Conservation (phyloP, 1,139 yeast species). For the Torulaspora pretoriensis region DNA sequence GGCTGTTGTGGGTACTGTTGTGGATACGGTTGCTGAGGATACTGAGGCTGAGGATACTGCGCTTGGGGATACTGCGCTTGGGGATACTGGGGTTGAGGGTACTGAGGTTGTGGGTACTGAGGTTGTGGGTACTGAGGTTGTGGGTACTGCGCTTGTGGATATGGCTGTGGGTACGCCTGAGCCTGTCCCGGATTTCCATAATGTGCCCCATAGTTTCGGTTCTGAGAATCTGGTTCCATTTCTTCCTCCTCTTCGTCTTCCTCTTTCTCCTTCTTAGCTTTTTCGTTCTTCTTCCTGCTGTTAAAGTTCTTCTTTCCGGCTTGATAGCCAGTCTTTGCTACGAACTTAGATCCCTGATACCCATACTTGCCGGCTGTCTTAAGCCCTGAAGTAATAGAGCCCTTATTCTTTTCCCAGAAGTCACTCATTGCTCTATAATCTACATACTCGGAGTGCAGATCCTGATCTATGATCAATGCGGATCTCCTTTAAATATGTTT, state of each 20-base stretch:
- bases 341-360: conserved; percentile 43
- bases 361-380: conserved; percentile 37
- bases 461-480: background rate
- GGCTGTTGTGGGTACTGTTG: background rate
- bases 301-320: conserved; percentile 41
- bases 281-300: conserved; percentile 22
- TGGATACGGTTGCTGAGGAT: conserved; percentile 2
- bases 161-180: conserved; percentile 5
- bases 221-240: conserved; percentile 16
- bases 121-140: conserved; percentile 9
- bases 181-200: conserved; percentile 38
- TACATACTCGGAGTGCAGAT: background rate
- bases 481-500: conserved; percentile 2
- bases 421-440: conserved; percentile 29
- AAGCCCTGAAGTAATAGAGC: conserved; percentile 42
- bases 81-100: conserved; percentile 6
- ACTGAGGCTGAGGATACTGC: conserved; percentile 6
- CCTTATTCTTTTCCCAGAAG: conserved; percentile 51
- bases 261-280: conserved; percentile 16
- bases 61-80: conserved; percentile 3
- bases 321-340: conserved; percentile 45
- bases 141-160: conserved; percentile 13
- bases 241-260: conserved; percentile 23
- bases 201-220: conserved; percentile 18
- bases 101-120: conserved; percentile 5